These are phyloP conservation scores for Trametes gibbosa DNA, from an alignment of 768 basidiomycete genomes.

Conservation along the genomic window DNA sequence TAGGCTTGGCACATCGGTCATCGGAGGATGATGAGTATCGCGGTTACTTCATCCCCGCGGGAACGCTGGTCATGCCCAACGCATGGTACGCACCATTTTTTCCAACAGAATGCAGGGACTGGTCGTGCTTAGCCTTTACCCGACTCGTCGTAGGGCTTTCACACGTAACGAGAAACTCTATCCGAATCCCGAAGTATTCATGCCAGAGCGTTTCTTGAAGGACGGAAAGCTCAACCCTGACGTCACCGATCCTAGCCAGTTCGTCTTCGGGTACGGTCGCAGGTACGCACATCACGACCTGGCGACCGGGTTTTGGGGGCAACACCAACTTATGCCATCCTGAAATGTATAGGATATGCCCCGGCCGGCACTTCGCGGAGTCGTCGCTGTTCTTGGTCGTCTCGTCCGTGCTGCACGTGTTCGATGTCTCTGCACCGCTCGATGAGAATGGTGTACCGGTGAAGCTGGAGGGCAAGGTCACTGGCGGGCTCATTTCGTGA, in stretches of 20 bases:
- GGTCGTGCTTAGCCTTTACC: background rate
- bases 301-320: no score
- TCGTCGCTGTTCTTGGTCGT: constrained; percentile 11
- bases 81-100: constrained; percentile 19
- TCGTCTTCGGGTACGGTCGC: constrained; percentile 8
- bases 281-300: background rate
- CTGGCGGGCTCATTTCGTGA: constrained; percentile 44
- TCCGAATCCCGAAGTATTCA: constrained; percentile 28
- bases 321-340: background rate
- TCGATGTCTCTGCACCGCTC: constrained; percentile 2
- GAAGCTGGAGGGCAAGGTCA: constrained; percentile 37
- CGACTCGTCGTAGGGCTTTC: constrained; percentile 25
- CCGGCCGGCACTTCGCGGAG: constrained; percentile 13
- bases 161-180: constrained; percentile 27
- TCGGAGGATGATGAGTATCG: constrained; percentile 25
- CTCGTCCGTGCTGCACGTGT: constrained; percentile 10
- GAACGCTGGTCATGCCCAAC: constrained; percentile 27
- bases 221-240: constrained; percentile 14
- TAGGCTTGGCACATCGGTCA: constrained; percentile 25
- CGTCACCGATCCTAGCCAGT: background rate
- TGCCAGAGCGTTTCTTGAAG: constrained; percentile 29
- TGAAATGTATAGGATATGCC: constrained; percentile 5
- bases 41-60: constrained; percentile 26
- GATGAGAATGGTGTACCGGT: constrained; percentile 37
- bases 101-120: background rate